These are phyloP conservation scores for Chlorencoelia australis DNA, from an alignment of 2,329 filamentous ascomycete genomes.

Conservation along the genomic window DNA sequence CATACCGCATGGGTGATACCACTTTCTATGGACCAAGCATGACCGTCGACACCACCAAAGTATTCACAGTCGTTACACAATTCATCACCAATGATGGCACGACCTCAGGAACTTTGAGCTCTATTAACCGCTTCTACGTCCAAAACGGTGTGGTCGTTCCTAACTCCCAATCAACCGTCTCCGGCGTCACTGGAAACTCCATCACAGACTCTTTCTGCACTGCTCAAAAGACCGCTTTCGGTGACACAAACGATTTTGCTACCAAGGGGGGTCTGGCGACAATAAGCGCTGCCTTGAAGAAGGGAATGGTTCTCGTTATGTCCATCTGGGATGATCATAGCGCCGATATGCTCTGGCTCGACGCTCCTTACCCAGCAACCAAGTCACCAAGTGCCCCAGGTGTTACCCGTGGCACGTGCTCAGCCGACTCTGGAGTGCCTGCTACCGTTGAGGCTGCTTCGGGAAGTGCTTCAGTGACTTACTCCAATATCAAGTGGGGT, in stretches of 20 bases:
- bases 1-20: constrained; percentile 46
- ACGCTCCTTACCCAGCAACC: constrained; percentile 51
- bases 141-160: constrained; percentile 43
- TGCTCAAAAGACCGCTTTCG: constrained; percentile 44
- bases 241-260: constrained; percentile 42
- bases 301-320: constrained; percentile 55
- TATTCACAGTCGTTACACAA: constrained; percentile 49
- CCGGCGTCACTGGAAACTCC: constrained; percentile 39
- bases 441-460: constrained; percentile 36
- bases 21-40: constrained; percentile 44
- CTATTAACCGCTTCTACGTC: constrained; percentile 47
- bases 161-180: constrained; percentile 37
- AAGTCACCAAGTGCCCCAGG: constrained; percentile 35
- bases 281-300: constrained; percentile 44
- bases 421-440: constrained; percentile 41
- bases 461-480: constrained; percentile 36
- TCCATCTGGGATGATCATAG: constrained; percentile 47
- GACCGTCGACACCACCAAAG: constrained; percentile 41
- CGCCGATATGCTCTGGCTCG: constrained; percentile 66
- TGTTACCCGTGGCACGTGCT: constrained; percentile 44
- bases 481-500: constrained; percentile 28
- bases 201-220: constrained; percentile 50
- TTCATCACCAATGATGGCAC: constrained; percentile 44
- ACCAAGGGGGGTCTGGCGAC: constrained; percentile 43
- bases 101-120: constrained; percentile 38